Evolutionary conservation across 371 early-diverging fungal genomes (phyloP).

Genomic region (Capniomyces stellatus): DNA sequence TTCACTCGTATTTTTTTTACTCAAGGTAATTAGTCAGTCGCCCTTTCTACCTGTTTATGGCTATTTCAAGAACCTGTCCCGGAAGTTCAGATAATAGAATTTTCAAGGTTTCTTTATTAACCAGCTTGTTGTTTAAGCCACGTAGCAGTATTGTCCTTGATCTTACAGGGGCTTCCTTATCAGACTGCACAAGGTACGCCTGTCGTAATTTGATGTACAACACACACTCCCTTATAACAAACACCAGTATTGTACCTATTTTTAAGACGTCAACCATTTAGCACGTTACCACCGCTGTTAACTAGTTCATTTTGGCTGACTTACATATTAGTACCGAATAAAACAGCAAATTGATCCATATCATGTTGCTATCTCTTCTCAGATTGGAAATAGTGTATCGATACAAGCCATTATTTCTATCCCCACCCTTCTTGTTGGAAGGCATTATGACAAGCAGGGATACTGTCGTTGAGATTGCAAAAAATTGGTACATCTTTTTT

Average conservation of each 20-base stretch:
- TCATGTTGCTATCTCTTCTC: constrained; percentile 18
- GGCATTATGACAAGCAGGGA: constrained; percentile 49
- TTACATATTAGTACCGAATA: constrained; percentile 22
- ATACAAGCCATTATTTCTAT: constrained; percentile 23
- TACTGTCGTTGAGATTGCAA: constrained; percentile 32
- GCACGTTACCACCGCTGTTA: not conserved
- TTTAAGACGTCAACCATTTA: not conserved
- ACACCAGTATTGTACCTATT: not conserved
- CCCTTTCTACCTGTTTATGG: constrained; percentile 40
- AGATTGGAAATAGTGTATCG: constrained; percentile 48
- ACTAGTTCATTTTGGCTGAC: not conserved
- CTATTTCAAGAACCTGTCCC: constrained; percentile 1
- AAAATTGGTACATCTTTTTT: constrained; percentile 36
- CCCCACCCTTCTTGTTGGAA: constrained; percentile 32
- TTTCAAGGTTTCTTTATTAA: constrained; percentile 10
- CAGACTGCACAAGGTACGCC: constrained; percentile 17
- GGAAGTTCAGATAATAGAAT: not conserved
- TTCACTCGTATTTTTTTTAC: not conserved
- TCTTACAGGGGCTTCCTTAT: constrained; percentile 33
- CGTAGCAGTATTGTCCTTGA: constrained; percentile 32
- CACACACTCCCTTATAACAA: not conserved
- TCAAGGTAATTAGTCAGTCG: constrained; percentile 5
- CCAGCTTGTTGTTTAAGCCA: constrained; percentile 22
- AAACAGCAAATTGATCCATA: constrained; percentile 50
- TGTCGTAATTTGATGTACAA: not conserved